Evolutionary conservation across 495 filamentous ascomycete species (phyloP).

Genomic region (Opeltia flavorubescens): DNA sequence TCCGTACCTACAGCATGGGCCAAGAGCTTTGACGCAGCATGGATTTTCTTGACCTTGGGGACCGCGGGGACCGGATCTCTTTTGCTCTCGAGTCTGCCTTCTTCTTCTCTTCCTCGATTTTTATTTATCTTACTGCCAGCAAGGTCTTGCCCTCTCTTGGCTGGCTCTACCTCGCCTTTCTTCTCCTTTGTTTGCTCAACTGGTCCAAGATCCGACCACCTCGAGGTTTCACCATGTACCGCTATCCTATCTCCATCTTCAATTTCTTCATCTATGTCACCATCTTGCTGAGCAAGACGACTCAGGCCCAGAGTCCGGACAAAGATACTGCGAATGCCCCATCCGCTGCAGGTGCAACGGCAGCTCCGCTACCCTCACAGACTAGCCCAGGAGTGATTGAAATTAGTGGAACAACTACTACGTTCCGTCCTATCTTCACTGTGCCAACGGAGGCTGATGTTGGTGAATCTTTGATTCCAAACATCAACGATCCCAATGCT

Average conservation of each 20-base stretch:
- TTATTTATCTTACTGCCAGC: not conserved
- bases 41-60: not conserved
- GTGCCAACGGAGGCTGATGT: slow-evolving; percentile 41
- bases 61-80: not conserved
- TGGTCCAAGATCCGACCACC: slow-evolving; percentile 2
- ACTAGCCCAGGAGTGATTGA: not conserved
- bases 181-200: slow-evolving; percentile 3
- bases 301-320: not conserved
- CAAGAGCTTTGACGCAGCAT: not conserved
- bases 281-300: slow-evolving; percentile 3
- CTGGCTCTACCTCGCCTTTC: slow-evolving; percentile 6
- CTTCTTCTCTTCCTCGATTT: slow-evolving; percentile 2
- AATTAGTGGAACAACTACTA: slow-evolving; percentile 10
- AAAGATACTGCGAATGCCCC: not conserved
- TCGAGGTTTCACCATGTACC: slow-evolving; percentile 4
- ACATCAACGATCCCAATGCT: slow-evolving; percentile 58
- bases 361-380: not conserved
- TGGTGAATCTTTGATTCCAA: slow-evolving; percentile 49
- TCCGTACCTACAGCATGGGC: not conserved
- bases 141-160: not conserved
- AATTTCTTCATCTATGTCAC: slow-evolving; percentile 10
- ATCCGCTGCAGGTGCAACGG: not conserved
- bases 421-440: slow-evolving; percentile 30
- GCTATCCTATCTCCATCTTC: slow-evolving; percentile 6
- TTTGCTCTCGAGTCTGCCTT: slow-evolving; percentile 4